phyloP scores from a whole-genome alignment of 1,139 yeast species.

The Zygotorulaspora mrakii region DNA sequence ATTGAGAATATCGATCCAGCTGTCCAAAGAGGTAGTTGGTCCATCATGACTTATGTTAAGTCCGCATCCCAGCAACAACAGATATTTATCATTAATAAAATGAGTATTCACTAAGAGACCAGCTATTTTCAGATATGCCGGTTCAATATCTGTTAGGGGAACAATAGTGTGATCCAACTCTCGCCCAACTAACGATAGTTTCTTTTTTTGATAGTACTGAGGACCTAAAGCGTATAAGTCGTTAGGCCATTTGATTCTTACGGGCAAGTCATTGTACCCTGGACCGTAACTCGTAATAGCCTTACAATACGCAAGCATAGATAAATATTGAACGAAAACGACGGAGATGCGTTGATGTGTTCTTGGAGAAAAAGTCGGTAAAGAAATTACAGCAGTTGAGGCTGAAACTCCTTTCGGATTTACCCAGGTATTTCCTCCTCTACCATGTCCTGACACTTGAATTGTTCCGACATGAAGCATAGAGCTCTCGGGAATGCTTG shows the following conservation, averaged over 20 bases:
- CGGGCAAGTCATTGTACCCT: conserved; percentile 72
- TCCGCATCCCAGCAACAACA: conserved; percentile 80
- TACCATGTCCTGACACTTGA: conserved; percentile 88
- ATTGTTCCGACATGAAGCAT: conserved; percentile 56
- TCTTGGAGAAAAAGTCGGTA: conserved; percentile 44
- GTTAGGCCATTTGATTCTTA: conserved; percentile 94
- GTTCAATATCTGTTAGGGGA: conserved; percentile 38
- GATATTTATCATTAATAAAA: conserved; percentile 53
- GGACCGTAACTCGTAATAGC: conserved; percentile 64
- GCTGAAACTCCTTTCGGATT: conserved; percentile 92
- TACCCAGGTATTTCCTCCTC: conserved; percentile 95
- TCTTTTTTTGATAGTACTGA: conserved; percentile 40
- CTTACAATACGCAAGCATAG: conserved; percentile 78
- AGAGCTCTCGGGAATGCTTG: conserved; percentile 32
- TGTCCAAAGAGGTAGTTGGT: conserved; percentile 85
- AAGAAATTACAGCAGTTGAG: conserved; percentile 62
- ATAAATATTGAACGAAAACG: conserved; percentile 82
- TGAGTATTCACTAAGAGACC: conserved; percentile 86
- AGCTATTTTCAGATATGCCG: conserved; percentile 68
- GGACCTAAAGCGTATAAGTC: conserved; percentile 79
- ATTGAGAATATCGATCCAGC: conserved; percentile 61
- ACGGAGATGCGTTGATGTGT: conserved; percentile 44
- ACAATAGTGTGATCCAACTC: conserved; percentile 22
- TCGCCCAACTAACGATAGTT: conserved; percentile 29
- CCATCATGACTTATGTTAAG: conserved; percentile 80